Evolutionary conservation across 2,329 filamentous ascomycete genomes (phyloP).

Genomic region (Nemania bipapillata): DNA sequence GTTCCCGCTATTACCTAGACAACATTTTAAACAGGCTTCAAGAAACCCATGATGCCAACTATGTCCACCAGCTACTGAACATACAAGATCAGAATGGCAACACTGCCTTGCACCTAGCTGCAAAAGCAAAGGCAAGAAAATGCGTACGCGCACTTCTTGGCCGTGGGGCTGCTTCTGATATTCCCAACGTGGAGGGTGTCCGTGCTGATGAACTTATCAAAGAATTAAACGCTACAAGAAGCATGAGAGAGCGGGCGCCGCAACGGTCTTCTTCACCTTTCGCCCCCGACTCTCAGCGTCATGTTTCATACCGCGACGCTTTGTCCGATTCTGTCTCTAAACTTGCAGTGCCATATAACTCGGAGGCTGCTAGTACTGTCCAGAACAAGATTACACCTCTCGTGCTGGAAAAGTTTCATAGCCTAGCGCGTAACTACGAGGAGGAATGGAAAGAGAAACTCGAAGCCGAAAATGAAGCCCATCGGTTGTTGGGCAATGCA

Average conservation of each 20-base stretch:
- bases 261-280: conserved; percentile 81
- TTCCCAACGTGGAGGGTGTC: conserved; percentile 82
- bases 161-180: conserved; percentile 83
- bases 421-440: conserved; percentile 76
- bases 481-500: conserved; percentile 72
- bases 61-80: conserved; percentile 82
- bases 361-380: conserved; percentile 74
- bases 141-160: conserved; percentile 82
- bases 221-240: conserved; percentile 73
- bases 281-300: conserved; percentile 70
- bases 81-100: conserved; percentile 87
- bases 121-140: conserved; percentile 86
- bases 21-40: conserved; percentile 87
- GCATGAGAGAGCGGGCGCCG: conserved; percentile 71
- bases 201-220: conserved; percentile 87
- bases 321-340: conserved; percentile 59
- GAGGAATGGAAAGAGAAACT: conserved; percentile 80
- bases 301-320: conserved; percentile 64
- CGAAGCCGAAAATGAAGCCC: conserved; percentile 73
- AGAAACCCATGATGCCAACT: conserved; percentile 78
- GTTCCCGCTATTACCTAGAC: conserved; percentile 92
- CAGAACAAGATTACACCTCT: conserved; percentile 75
- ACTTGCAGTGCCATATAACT: conserved; percentile 61
- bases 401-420: conserved; percentile 77
- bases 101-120: conserved; percentile 79